A percentile compares a stretch with the other conserved stretches of the same genome.
These are phyloP conservation scores for Ammopiptanthus mongolicus DNA, from an alignment of 306 rosid genomes.

Conservation along the genomic window DNA sequence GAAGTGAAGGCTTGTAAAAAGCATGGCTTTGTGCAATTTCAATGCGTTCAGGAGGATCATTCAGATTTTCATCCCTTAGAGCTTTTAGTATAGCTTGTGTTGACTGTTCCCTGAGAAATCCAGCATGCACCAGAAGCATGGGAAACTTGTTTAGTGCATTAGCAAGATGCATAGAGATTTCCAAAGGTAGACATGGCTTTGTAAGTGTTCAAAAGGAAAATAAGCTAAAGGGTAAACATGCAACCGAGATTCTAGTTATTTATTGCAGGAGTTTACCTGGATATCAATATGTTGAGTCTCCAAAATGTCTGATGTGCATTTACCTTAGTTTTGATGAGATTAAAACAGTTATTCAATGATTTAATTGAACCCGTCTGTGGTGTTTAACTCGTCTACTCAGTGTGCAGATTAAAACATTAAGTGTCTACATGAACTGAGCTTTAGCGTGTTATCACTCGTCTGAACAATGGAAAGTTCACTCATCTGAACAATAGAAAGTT, in stretches of 20 bases:
- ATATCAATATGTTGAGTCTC: constrained; percentile 68
- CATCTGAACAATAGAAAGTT: too few species aligned
- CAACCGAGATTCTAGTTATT: not conserved
- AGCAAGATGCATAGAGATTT: constrained; percentile 5
- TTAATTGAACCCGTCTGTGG: too few species aligned
- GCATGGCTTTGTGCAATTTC: constrained; percentile 91
- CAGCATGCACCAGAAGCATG: constrained; percentile 20
- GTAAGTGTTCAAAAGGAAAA: constrained; percentile 4
- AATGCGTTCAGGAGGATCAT: constrained; percentile 90
- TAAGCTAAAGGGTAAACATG: not conserved
- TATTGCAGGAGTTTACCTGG: constrained; percentile 42
- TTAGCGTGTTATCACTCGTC: too few species aligned
- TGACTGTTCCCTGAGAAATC: constrained; percentile 64
- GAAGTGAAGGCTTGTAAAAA: constrained; percentile 88
- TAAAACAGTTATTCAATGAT: too few species aligned
- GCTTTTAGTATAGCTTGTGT: constrained; percentile 79
- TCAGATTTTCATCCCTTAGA: constrained; percentile 80
- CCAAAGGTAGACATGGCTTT: not conserved
- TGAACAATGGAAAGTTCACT: too few species aligned
- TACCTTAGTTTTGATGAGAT: too few species aligned
- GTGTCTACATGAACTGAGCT: too few species aligned
- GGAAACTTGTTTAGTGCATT: not conserved
- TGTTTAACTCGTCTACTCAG: too few species aligned
- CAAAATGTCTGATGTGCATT: too few species aligned
- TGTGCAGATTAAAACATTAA: too few species aligned